These are phyloP conservation scores for Phanerochaete sordida DNA, from an alignment of 768 basidiomycete genomes.

Conservation along the genomic window DNA sequence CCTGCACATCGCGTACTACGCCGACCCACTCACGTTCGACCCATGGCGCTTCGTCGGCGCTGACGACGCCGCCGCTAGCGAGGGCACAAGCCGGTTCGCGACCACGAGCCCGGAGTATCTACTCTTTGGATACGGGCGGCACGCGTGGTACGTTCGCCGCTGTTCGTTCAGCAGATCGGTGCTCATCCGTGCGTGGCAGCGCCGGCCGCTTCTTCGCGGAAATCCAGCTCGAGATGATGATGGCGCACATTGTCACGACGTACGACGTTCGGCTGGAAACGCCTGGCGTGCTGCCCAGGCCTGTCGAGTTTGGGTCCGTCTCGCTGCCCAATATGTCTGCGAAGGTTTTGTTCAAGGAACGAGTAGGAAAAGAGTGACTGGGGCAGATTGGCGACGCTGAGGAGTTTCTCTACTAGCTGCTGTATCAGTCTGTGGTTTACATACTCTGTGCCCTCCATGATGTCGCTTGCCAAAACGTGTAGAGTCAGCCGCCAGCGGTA, in stretches of 20 bases:
- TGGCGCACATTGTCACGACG: not conserved
- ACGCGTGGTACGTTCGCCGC: conserved; percentile 6
- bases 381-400: too few species aligned
- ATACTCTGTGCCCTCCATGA: too few species aligned
- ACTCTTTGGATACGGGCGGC: conserved; percentile 1
- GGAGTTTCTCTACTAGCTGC: too few species aligned
- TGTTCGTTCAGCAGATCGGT: too few species aligned
- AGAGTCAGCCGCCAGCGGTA: too few species aligned
- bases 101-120: not conserved
- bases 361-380: not conserved
- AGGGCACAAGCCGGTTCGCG: conserved; percentile 6
- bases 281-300: not conserved
- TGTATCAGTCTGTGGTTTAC: too few species aligned
- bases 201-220: conserved; percentile 2
- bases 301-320: not conserved
- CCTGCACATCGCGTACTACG: conserved; percentile 19
- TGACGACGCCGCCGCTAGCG: conserved; percentile 29
- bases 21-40: conserved; percentile 30
- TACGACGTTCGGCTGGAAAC: conserved; percentile 4
- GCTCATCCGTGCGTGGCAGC: not conserved
- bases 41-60: conserved; percentile 40
- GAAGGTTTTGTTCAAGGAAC: conserved; percentile 21
- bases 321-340: conserved; percentile 8
- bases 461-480: too few species aligned
- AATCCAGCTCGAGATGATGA: not conserved